phyloP scores from a whole-genome alignment of 139 green algal species.

The Picochlorum sp. region DNA sequence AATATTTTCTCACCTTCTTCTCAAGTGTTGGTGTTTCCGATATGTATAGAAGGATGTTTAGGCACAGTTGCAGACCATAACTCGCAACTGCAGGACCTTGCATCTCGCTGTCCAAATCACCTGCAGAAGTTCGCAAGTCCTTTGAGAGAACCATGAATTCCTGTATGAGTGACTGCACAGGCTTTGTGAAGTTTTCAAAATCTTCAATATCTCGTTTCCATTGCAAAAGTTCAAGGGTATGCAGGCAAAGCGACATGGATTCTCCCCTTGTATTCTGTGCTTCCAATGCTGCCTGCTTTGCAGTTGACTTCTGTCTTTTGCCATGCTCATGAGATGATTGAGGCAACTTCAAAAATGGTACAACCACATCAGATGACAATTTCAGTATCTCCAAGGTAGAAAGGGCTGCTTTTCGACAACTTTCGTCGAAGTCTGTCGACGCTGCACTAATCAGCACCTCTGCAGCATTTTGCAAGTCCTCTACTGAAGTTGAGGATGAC shows the following conservation, averaged over 20 bases:
- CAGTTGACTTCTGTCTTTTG: too few species aligned
- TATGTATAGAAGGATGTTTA: background rate
- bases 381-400: too few species aligned
- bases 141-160: background rate
- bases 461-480: too few species aligned
- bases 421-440: too few species aligned
- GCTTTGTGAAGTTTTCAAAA: background rate
- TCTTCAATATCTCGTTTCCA: background rate
- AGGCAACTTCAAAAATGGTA: too few species aligned
- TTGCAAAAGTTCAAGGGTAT: background rate
- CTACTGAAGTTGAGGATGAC: too few species aligned
- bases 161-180: background rate
- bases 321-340: too few species aligned
- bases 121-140: background rate
- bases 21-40: background rate
- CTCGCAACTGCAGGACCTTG: background rate
- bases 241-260: background rate
- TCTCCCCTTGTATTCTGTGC: too few species aligned
- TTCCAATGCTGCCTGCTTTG: too few species aligned
- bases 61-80: background rate
- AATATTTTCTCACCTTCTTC: constrained; percentile 9
- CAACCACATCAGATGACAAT: too few species aligned
- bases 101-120: background rate
- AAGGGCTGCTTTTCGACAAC: too few species aligned
- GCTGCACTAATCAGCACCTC: too few species aligned